Evolutionary conservation across 2,329 filamentous ascomycete genomes (phyloP).

Genomic region (Fusarium proliferatum): DNA sequence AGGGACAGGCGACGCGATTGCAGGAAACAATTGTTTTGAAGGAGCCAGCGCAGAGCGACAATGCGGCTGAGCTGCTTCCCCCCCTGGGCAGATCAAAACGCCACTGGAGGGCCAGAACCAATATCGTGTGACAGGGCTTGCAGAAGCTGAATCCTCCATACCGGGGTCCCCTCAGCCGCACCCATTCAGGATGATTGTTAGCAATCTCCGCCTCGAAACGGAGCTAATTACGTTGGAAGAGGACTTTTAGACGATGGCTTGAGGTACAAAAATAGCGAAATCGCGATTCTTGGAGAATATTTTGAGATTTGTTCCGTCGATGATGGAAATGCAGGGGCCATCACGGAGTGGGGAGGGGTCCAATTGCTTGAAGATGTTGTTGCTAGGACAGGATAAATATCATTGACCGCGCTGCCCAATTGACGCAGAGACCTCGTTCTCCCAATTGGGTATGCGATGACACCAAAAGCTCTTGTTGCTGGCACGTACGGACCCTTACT

Average conservation of each 20-base stretch:
- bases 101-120: neutral
- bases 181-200: neutral
- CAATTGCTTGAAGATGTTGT: neutral
- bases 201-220: neutral
- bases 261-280: neutral
- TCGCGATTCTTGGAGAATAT: too few relatives aligned
- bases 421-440: neutral
- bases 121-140: neutral
- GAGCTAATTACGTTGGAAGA: neutral
- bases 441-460: neutral
- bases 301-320: too few relatives aligned
- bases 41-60: neutral
- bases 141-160: neutral
- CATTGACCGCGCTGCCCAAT: neutral
- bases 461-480: neutral
- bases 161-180: neutral
- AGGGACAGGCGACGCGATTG: neutral
- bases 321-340: neutral
- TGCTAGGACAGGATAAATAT: neutral
- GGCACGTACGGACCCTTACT: neutral
- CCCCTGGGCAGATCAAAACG: neutral
- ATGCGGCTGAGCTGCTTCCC: neutral
- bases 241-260: too few relatives aligned
- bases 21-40: neutral
- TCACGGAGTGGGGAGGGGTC: rapidly evolving